A percentile compares a stretch with the other conserved stretches of the same genome.
Conservation (phyloP, 768 basidiomycete species). For the Daedaleopsis nitida region DNA sequence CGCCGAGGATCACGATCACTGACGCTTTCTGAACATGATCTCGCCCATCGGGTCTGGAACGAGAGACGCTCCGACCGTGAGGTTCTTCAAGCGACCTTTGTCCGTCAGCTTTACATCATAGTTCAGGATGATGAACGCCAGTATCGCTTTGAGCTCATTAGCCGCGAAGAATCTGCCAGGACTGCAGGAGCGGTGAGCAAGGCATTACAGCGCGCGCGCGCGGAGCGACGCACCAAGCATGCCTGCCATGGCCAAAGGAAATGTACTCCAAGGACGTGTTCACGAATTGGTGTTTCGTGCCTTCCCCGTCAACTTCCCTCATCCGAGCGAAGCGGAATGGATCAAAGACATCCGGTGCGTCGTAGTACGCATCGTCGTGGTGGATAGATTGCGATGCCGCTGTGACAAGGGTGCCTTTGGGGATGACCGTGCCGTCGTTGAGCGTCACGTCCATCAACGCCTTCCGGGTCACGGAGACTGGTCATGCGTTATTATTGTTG, state of each 20-base stretch:
- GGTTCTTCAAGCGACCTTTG: slow-evolving; percentile 23
- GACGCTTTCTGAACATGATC: slow-evolving; percentile 43
- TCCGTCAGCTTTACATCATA: slow-evolving; percentile 34
- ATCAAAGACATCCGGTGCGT: slow-evolving; percentile 40
- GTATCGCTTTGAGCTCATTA: slow-evolving; percentile 34
- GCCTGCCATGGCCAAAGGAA: slow-evolving; percentile 14
- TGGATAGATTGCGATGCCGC: slow-evolving; percentile 36
- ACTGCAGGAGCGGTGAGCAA: slow-evolving; percentile 11
- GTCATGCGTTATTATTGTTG: background rate
- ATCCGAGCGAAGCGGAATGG: slow-evolving; percentile 40
- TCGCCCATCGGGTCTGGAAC: slow-evolving; percentile 23
- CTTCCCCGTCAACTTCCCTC: slow-evolving; percentile 17
- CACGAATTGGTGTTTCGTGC: slow-evolving; percentile 15
- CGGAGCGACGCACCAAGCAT: slow-evolving; percentile 15
- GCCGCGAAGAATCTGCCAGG: slow-evolving; percentile 37
- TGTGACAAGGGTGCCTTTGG: slow-evolving; percentile 39
- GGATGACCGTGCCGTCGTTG: slow-evolving; percentile 45
- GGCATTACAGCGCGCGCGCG: background rate
- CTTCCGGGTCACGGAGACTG: slow-evolving; percentile 35
- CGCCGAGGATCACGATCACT: too few species aligned
- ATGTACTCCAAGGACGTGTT: slow-evolving; percentile 10
- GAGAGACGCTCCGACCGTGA: slow-evolving; percentile 11
- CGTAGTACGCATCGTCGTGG: slow-evolving; percentile 31
- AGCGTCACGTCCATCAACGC: slow-evolving; percentile 42
- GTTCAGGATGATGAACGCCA: slow-evolving; percentile 31